These are phyloP conservation scores for Salisapilia sapeloensis DNA, from an alignment of 352 stramenopile genomes.

Conservation along the genomic window DNA sequence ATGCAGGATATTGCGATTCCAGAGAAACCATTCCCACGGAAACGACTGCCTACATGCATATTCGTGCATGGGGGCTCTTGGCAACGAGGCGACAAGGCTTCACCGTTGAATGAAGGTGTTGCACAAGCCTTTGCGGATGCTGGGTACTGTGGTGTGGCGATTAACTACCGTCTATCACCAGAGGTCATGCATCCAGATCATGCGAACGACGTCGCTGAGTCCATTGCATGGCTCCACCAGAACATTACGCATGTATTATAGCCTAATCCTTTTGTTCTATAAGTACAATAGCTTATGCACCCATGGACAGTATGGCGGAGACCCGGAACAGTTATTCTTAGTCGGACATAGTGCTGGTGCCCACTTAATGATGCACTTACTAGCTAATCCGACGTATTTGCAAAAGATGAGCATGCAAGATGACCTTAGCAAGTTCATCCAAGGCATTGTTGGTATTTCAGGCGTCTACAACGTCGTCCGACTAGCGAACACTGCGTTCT, in stretches of 20 bases:
- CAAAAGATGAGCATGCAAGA: constrained; percentile 12
- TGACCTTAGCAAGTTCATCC: constrained; percentile 15
- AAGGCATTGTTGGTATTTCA: constrained; percentile 50
- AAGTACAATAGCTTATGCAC: background rate
- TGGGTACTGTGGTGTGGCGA: constrained; percentile 34
- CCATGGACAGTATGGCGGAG: constrained; percentile 41
- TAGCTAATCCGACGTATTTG: constrained; percentile 38
- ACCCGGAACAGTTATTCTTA: constrained; percentile 34
- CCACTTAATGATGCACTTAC: constrained; percentile 53
- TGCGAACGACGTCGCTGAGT: constrained; percentile 33
- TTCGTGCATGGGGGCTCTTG: constrained; percentile 76
- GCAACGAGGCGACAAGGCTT: constrained; percentile 70
- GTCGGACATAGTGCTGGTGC: constrained; percentile 67
- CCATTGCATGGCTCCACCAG: constrained; percentile 37
- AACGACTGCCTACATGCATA: constrained; percentile 41
- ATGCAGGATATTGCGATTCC: constrained; percentile 46
- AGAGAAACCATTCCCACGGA: constrained; percentile 5
- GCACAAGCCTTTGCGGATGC: constrained; percentile 32
- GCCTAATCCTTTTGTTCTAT: background rate
- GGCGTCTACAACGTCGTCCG: constrained; percentile 79
- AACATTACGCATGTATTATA: constrained; percentile 44
- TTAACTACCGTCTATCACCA: constrained; percentile 73
- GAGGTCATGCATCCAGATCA: constrained; percentile 52
- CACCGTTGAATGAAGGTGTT: constrained; percentile 38
- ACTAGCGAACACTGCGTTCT: constrained; percentile 53